Percentiles rank a stretch among this genome's conserved stretches.
phyloP scores from a whole-genome alignment of 805 yeast genomes.

The Nematodospora valgi region DNA sequence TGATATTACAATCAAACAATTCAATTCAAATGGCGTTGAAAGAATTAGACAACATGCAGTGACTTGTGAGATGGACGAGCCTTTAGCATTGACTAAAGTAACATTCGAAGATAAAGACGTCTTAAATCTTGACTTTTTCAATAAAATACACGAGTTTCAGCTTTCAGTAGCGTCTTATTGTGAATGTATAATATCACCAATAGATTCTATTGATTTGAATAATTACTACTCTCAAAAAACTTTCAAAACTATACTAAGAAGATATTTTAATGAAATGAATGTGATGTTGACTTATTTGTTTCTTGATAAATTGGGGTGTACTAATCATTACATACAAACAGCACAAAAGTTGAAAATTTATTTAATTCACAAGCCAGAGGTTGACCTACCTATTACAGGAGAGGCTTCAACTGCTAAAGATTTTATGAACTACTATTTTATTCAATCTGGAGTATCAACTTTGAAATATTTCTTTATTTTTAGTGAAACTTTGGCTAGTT shows the following conservation, averaged over 20 bases:
- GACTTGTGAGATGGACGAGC: no score
- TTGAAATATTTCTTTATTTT: slow-evolving; percentile 6
- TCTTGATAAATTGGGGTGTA: slow-evolving; percentile 20
- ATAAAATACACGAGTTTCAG: background rate
- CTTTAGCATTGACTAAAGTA: slow-evolving; percentile 1
- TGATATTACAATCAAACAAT: slow-evolving; percentile 26
- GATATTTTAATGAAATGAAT: slow-evolving; percentile 25
- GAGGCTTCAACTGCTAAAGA: background rate
- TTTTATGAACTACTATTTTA: slow-evolving; percentile 1
- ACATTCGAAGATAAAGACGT: background rate
- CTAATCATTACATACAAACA: slow-evolving; percentile 27
- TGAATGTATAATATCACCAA: background rate
- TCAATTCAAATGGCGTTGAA: slow-evolving; percentile 15
- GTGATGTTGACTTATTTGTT: slow-evolving; percentile 20
- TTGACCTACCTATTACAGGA: background rate
- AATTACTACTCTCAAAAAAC: no score
- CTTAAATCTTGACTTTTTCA: background rate
- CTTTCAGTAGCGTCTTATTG: background rate
- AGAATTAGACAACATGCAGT: background rate
- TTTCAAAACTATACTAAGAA: no score
- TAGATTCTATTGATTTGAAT: no score
- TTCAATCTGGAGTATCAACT: slow-evolving; percentile 2
- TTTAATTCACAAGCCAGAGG: slow-evolving; percentile 14
- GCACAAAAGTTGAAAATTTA: slow-evolving; percentile 22
- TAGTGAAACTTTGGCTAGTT: slow-evolving; percentile 3